phyloP scores from a whole-genome alignment of 129 eudicot species.

The Arctium minus region DNA sequence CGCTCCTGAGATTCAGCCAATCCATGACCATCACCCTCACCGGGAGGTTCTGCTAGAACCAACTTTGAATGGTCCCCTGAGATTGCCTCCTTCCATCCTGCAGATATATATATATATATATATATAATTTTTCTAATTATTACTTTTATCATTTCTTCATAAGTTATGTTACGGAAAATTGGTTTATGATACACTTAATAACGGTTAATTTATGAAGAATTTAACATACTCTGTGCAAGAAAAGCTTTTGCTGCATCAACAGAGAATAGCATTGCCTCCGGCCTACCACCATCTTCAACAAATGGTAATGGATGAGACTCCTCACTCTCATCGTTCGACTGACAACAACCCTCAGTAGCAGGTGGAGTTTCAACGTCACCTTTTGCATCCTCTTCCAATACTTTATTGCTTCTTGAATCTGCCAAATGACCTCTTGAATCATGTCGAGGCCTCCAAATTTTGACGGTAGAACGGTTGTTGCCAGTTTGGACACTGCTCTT shows the following conservation, averaged over 20 bases:
- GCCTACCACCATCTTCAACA: constrained; percentile 8
- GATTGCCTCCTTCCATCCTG: constrained; percentile 79
- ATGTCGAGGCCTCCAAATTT: constrained; percentile 50
- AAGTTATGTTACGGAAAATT: too few relatives aligned
- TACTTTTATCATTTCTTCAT: too few relatives aligned
- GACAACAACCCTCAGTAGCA: constrained; percentile 23
- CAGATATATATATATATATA: background rate
- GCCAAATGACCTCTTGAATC: constrained; percentile 27
- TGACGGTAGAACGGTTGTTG: constrained; percentile 28
- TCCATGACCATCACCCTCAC: constrained; percentile 2
- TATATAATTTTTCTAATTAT: too few relatives aligned
- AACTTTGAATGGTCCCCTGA: constrained; percentile 54
- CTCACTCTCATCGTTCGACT: background rate
- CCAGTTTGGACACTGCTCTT: constrained; percentile 29
- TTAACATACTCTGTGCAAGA: constrained; percentile 50
- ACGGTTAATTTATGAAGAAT: background rate
- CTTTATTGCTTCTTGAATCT: constrained; percentile 24
- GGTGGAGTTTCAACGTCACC: background rate
- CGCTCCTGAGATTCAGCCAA: constrained; percentile 12
- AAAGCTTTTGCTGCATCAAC: constrained; percentile 54
- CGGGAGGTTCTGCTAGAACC: constrained; percentile 28
- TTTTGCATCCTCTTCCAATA: constrained; percentile 26
- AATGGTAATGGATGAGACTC: background rate
- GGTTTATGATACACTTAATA: background rate
- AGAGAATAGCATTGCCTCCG: constrained; percentile 24